These are phyloP conservation scores for Pseudopyrenochaeta lycopersici DNA, from an alignment of 2,329 filamentous ascomycete genomes.

Conservation along the genomic window DNA sequence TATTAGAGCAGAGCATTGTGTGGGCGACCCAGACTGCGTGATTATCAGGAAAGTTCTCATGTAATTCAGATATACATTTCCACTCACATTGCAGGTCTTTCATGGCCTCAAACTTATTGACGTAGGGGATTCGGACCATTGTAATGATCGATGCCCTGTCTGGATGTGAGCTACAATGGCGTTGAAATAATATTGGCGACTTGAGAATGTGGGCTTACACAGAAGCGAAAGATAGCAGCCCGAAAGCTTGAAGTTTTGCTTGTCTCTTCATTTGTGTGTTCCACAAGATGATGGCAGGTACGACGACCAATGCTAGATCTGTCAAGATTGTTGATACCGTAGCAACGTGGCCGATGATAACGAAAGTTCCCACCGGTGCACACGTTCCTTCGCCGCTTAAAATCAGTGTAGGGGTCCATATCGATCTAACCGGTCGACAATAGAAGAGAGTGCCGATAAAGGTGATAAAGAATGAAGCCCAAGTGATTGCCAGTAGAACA, in stretches of 20 bases:
- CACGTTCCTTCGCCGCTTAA: slow-evolving; percentile 21
- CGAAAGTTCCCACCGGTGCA: slow-evolving; percentile 24
- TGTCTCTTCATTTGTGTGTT: slow-evolving; percentile 34
- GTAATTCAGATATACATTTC: neutral
- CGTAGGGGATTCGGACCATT: slow-evolving; percentile 30
- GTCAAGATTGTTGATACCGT: slow-evolving; percentile 31
- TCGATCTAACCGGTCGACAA: slow-evolving; percentile 23
- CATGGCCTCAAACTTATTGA: slow-evolving; percentile 27
- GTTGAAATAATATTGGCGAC: neutral
- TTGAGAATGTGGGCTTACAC: no score
- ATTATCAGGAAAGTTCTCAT: neutral
- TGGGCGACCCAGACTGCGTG: slow-evolving; percentile 31
- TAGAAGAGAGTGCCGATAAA: slow-evolving; percentile 30
- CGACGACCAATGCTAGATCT: slow-evolving; percentile 27
- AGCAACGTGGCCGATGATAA: slow-evolving; percentile 30
- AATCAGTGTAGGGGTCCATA: slow-evolving; percentile 21
- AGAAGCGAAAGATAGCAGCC: slow-evolving; percentile 29
- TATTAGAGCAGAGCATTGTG: slow-evolving; percentile 32
- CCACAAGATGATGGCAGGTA: slow-evolving; percentile 32
- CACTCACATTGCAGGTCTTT: slow-evolving; percentile 26
- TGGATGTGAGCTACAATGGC: neutral
- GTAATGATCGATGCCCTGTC: slow-evolving; percentile 21
- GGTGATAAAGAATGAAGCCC: slow-evolving; percentile 31
- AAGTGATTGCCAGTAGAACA: slow-evolving; percentile 23
- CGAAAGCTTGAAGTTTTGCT: slow-evolving; percentile 30